Base-by-base conservation (phyloP, 2,329 filamentous ascomycete species). In the Apiospora saccharicola region DNA sequence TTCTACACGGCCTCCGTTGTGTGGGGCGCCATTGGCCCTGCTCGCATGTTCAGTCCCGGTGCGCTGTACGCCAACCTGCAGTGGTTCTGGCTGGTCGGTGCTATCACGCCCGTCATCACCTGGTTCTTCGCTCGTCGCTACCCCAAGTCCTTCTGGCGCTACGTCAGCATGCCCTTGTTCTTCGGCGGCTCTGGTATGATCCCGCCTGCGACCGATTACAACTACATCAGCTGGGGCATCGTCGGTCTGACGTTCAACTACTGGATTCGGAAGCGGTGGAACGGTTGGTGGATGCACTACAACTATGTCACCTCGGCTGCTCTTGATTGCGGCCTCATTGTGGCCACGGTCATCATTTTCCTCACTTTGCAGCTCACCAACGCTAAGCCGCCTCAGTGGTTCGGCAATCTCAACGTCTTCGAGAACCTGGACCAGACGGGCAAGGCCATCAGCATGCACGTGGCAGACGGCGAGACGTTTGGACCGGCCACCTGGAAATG, bases 221-320 rank as follows among this genome's bases (percentile, higher is more conserved):
- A 85, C 77, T 89, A 87, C 73, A 82, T 86, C 22, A 79, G 82
- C 43, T 88, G 86, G 86, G 83, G n/a, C 69, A 47, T 80, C 30
- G 73, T 81, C 24, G 79, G 80, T 0, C 79, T 80, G 37, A 13
- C 79, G 1, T 81, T 81, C 75, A 80, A 80, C 71, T 78, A 78
- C 68, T 57, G 77, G 10, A 78, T 81, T 69, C 75, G 79, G 14
- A 78, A 78, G 70, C 75, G 75, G 37, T 79, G 78, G 7, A 79
- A 80, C 61, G 75, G 75, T 26, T 81, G 80, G 79, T 81, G 80
- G 80, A 79, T 79, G 71, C 72, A 77, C 24, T 81, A 80, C 69
- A 81, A 70, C 47, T 70, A 70, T 26, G 86, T 89, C 69, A 86
- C 89, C 78, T 79, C 87, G 26, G 82, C 82, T 0, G 82, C 80